Base-by-base conservation (phyloP, 495 filamentous ascomycete species). In the Penicillium subrubescens region DNA sequence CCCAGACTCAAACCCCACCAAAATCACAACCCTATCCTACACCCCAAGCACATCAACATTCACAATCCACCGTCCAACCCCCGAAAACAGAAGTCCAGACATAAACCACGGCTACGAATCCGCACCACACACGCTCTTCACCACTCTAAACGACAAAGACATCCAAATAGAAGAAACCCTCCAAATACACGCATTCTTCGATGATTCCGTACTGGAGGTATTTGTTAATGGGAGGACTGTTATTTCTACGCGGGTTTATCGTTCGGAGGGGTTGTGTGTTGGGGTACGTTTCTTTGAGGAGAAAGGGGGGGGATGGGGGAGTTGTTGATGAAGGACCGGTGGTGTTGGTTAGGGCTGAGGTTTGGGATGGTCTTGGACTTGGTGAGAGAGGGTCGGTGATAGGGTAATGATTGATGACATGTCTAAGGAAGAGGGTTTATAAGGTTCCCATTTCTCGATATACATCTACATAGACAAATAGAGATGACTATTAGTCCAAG, bases 191-290 rank as follows among this genome's bases (percentile, higher is more conserved):
- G 77, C 75, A 4, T 72, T 77, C 52, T 77, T 75, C 44, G 77
- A 81, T 37, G 62, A 29, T 23, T 78, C 73, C 37, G 77, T 81
- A 17, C 52, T 80, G 8, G 77, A 81, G 55, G 73, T 81, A 3
- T 80, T 81, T 25, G 72, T 79, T 1, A 81, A 81, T 52, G 72
- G 72, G 17, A 64, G 79, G 23, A 79, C 75, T 5, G 75, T 68
- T 29, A 75, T 81, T 17, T 72, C 76, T 0, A 81, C 77, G 2
- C 70, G 79, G 0, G 66, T 81, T 2, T 80, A 79, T 53, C 34
- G 65, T 8, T 60, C 29, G 2, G 61, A 55, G 14, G 65, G 68
- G 48, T 43, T 31, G 17, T 66, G 64, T 31, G 64, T 48, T 11
- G 64, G 65, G n/a, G 25, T 76, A 5, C 52, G 61, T 0, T 79